phyloP scores from a whole-genome alignment of 2,329 filamentous ascomycete species.

The Verticillium longisporum region DNA sequence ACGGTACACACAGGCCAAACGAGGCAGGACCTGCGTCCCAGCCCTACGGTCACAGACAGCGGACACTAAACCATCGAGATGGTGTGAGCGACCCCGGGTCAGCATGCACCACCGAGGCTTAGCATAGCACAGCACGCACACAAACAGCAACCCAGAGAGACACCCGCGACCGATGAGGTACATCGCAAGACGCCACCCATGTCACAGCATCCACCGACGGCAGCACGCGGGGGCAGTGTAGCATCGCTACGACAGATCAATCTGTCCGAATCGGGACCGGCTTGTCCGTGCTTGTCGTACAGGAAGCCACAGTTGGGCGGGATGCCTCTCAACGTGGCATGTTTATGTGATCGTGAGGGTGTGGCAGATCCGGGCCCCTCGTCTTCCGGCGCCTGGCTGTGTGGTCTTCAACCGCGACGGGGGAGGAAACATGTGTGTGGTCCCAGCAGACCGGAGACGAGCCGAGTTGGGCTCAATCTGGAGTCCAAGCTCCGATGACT shows the following conservation, averaged over 20 bases:
- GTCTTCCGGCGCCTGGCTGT: background rate
- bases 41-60: background rate
- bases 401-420: background rate
- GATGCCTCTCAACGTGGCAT: background rate
- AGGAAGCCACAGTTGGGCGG: background rate
- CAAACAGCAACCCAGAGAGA: no score
- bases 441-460: background rate
- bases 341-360: background rate
- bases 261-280: background rate
- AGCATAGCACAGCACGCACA: background rate
- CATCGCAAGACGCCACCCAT: background rate
- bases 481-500: background rate
- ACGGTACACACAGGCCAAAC: no score
- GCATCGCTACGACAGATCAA: background rate
- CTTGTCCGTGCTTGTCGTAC: background rate
- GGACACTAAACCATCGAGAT: background rate
- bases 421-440: background rate
- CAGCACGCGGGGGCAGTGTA: background rate
- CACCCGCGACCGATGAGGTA: background rate
- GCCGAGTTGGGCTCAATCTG: background rate
- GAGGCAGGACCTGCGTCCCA: background rate
- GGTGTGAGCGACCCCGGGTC: background rate
- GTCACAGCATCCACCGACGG: background rate
- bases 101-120: background rate
- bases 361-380: background rate